A percentile compares a stretch with the other conserved stretches of the same genome.
phyloP scores from a whole-genome alignment of 345 rosid species.

The Citropsis articulata region DNA sequence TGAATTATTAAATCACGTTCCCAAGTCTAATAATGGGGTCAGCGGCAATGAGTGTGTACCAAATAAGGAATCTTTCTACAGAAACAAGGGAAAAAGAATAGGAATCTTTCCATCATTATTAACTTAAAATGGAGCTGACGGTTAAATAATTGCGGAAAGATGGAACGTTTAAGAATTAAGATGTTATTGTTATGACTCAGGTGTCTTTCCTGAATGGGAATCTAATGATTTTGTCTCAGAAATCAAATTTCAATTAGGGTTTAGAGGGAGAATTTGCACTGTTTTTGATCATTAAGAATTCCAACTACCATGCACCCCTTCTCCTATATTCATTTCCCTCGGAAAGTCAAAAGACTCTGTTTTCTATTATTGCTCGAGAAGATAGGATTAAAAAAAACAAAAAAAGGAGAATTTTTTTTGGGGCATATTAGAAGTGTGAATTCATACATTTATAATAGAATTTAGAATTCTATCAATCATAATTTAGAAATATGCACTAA shows the following conservation, averaged over 20 bases:
- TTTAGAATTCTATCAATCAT: too few species aligned
- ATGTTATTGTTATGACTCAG: neutral
- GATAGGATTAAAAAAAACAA: neutral
- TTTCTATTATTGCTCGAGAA: neutral
- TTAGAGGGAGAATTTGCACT: neutral
- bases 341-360: neutral
- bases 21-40: neutral
- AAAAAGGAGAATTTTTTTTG: too few species aligned
- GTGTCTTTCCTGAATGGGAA: neutral
- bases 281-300: neutral
- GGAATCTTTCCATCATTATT: conserved; percentile 5
- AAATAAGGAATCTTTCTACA: neutral
- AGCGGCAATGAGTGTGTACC: neutral
- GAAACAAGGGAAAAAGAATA: neutral
- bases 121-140: neutral
- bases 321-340: neutral
- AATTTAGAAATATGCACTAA: too few species aligned
- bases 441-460: too few species aligned
- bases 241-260: neutral
- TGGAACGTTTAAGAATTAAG: neutral
- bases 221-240: neutral
- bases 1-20: neutral
- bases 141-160: neutral
- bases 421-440: too few species aligned
- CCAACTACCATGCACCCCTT: neutral